Evolutionary conservation across 768 basidiomycete genomes (phyloP).

Genomic region (Cystobasidium ongulense): DNA sequence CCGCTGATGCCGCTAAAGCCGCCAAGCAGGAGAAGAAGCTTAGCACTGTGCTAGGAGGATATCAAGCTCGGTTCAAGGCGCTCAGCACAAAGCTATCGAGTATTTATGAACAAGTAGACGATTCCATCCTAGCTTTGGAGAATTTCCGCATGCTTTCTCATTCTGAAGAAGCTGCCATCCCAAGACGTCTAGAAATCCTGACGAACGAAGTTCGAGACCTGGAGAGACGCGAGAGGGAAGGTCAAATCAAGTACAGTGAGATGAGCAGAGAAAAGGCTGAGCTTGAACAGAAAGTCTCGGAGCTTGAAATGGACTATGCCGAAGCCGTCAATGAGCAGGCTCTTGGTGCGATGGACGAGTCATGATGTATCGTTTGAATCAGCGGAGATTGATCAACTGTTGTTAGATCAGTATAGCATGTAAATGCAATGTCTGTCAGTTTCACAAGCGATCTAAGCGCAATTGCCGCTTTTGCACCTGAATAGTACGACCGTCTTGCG

Average conservation of each 20-base stretch:
- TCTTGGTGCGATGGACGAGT: constrained; percentile 17
- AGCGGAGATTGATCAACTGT: not conserved
- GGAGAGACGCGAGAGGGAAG: constrained; percentile 62
- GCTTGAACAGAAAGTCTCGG: constrained; percentile 28
- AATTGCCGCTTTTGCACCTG: not conserved
- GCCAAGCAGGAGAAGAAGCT: constrained; percentile 86
- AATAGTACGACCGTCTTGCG: not conserved
- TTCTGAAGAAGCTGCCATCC: constrained; percentile 64
- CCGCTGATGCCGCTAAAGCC: constrained; percentile 69
- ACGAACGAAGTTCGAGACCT: constrained; percentile 79
- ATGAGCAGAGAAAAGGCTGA: constrained; percentile 51
- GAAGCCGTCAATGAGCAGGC: constrained; percentile 33
- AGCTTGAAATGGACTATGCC: constrained; percentile 37
- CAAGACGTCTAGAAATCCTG: constrained; percentile 65
- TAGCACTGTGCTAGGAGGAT: constrained; percentile 77
- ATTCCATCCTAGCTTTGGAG: constrained; percentile 55
- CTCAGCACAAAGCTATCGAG: constrained; percentile 46
- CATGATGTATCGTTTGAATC: not conserved
- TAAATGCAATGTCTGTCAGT: not conserved
- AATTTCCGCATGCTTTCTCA: constrained; percentile 64
- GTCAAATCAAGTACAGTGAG: constrained; percentile 80
- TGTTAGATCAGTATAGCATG: not conserved
- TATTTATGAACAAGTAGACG: constrained; percentile 35
- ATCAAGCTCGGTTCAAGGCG: constrained; percentile 64
- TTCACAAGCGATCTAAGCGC: no score